Percentiles rank a stretch among this genome's conserved stretches.
Evolutionary conservation across 768 basidiomycete species (phyloP).

Genomic region (Hebeloma cylindrosporum): DNA sequence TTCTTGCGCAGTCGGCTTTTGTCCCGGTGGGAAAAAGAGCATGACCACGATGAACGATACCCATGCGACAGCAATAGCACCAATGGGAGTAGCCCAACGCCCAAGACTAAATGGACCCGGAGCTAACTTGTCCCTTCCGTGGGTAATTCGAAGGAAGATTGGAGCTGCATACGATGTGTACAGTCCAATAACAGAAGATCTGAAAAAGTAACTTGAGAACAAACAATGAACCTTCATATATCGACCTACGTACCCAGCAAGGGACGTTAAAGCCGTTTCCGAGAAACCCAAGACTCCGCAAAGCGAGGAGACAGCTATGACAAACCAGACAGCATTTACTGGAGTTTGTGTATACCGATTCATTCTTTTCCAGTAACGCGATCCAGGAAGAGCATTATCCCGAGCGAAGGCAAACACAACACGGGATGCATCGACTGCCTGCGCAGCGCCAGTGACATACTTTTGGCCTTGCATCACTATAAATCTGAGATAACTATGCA

Average conservation of each 20-base stretch:
- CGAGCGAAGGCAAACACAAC: constrained; percentile 76
- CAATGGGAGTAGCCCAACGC: constrained; percentile 58
- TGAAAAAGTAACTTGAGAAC: constrained; percentile 23
- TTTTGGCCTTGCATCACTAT: constrained; percentile 19
- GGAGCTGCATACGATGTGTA: constrained; percentile 69
- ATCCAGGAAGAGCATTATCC: constrained; percentile 73
- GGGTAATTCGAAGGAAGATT: constrained; percentile 71
- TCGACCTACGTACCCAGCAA: constrained; percentile 54
- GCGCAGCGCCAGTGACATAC: constrained; percentile 75
- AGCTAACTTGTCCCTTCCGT: constrained; percentile 54
- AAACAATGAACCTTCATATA: background rate
- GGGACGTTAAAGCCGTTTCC: constrained; percentile 57
- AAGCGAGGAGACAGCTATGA: constrained; percentile 53
- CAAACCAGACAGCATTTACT: constrained; percentile 76
- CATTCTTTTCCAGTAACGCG: constrained; percentile 66
- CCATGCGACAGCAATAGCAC: constrained; percentile 63
- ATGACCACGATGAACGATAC: constrained; percentile 60
- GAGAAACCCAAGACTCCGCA: constrained; percentile 71
- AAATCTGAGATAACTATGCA: background rate
- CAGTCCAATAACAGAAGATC: constrained; percentile 69
- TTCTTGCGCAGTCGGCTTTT: constrained; percentile 36
- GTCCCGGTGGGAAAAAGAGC: constrained; percentile 54
- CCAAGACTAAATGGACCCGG: constrained; percentile 66
- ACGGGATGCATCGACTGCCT: constrained; percentile 72
- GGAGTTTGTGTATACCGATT: constrained; percentile 63